Evolutionary conservation across 345 rosid species (phyloP).

Genomic region (Hibiscus syriacus): DNA sequence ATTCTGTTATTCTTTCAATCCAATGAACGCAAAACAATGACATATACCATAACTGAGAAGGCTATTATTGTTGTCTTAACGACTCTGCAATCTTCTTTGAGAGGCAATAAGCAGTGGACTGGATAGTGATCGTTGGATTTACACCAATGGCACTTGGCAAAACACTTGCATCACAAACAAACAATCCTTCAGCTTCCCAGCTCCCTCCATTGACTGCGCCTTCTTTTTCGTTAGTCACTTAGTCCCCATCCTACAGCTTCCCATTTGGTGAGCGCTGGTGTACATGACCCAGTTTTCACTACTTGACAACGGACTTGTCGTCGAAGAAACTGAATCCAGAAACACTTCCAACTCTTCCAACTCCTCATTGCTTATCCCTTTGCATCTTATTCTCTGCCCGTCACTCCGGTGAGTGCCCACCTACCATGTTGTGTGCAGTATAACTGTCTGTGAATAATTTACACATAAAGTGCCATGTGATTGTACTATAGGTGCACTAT

Average conservation of each 20-base stretch:
- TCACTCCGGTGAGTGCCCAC: conserved; percentile 59
- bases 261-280: conserved; percentile 60
- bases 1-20: background rate
- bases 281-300: conserved; percentile 34
- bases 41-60: background rate
- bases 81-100: conserved; percentile 40
- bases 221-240: conserved; percentile 32
- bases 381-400: conserved; percentile 39
- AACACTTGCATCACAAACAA: conserved; percentile 52
- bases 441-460: too few species aligned
- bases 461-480: too few species aligned
- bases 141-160: conserved; percentile 61
- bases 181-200: conserved; percentile 56
- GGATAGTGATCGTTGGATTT: conserved; percentile 68
- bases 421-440: too few species aligned
- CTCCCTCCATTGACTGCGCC: conserved; percentile 50
- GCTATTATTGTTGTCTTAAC: conserved; percentile 9
- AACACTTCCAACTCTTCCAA: conserved; percentile 44
- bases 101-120: conserved; percentile 59
- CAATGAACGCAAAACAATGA: background rate
- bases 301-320: conserved; percentile 22
- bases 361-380: conserved; percentile 30
- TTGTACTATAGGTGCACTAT: too few species aligned
- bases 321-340: conserved; percentile 30
- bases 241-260: conserved; percentile 55